Conservation (phyloP, 129 eudicot genomes). For the Cynara cardunculus region DNA sequence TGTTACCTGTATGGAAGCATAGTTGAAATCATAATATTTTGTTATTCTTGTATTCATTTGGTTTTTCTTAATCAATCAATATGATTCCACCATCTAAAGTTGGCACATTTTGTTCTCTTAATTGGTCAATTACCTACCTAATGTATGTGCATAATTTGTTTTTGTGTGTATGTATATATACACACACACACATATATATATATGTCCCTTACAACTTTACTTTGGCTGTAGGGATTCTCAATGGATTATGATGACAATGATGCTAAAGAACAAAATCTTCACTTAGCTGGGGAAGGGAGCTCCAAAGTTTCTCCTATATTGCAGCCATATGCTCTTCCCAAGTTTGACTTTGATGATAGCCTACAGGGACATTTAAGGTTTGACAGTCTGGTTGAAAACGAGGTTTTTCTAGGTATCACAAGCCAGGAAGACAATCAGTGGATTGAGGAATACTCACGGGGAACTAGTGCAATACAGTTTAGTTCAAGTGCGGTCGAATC, state of each 20-base stretch:
- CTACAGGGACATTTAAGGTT: conserved; percentile 80
- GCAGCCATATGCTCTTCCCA: conserved; percentile 70
- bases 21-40: neutral
- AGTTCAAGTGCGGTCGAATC: conserved; percentile 65
- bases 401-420: conserved; percentile 86
- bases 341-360: conserved; percentile 82
- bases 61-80: neutral
- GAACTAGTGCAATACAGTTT: conserved; percentile 67
- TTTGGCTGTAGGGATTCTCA: conserved; percentile 49
- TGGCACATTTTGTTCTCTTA: neutral
- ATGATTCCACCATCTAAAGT: conserved; percentile 7
- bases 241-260: conserved; percentile 93
- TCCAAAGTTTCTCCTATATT: conserved; percentile 60
- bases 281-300: conserved; percentile 67
- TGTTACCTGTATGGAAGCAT: neutral
- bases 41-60: neutral
- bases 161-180: neutral
- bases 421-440: conserved; percentile 92
- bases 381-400: conserved; percentile 81
- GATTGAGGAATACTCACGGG: conserved; percentile 88
- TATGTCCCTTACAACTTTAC: conserved; percentile 15
- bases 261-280: conserved; percentile 64
- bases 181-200: neutral
- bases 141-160: neutral
- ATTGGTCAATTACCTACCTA: neutral